A percentile compares a stretch with the other conserved stretches of the same genome.
Conservation (phyloP, 768 basidiomycete genomes). For the Suillus weaverae region DNA sequence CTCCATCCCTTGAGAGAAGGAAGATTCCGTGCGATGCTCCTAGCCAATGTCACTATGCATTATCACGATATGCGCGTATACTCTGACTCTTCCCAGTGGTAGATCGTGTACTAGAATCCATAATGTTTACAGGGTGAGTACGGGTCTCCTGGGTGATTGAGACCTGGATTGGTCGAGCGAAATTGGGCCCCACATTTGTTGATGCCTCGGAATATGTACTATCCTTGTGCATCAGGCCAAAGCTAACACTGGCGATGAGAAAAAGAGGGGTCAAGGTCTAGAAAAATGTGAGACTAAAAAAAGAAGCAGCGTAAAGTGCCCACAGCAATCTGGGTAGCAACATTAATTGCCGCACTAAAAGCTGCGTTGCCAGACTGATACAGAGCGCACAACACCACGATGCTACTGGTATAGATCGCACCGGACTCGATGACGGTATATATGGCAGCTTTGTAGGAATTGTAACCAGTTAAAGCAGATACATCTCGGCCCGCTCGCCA, state of each 20-base stretch:
- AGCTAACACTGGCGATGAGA: constrained; percentile 15
- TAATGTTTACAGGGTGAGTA: not conserved
- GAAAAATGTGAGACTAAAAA: not conserved
- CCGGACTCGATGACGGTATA: constrained; percentile 20
- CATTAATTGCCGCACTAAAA: constrained; percentile 1
- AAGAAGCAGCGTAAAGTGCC: not conserved
- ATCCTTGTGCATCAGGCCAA: constrained; percentile 10
- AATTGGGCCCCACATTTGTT: not conserved
- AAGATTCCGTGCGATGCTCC: not conserved
- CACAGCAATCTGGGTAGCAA: constrained; percentile 16
- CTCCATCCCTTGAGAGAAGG: not conserved
- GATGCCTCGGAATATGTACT: not conserved
- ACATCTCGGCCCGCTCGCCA: constrained; percentile 11
- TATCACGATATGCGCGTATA: not conserved
- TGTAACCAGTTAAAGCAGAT: not conserved
- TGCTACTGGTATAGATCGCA: constrained; percentile 16
- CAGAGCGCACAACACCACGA: constrained; percentile 14
- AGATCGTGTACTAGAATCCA: not conserved
- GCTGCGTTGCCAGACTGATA: constrained; percentile 2
- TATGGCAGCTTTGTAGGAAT: constrained; percentile 13
- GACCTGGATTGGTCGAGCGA: not conserved
- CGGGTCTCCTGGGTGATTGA: not conserved
- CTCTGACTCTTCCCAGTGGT: not conserved
- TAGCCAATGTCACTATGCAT: not conserved
- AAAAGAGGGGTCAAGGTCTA: constrained; percentile 17